A percentile compares a stretch with the other conserved stretches of the same genome.
phyloP scores from a whole-genome alignment of 2,329 filamentous ascomycete species.

The Neopestalotiopsis sp. region DNA sequence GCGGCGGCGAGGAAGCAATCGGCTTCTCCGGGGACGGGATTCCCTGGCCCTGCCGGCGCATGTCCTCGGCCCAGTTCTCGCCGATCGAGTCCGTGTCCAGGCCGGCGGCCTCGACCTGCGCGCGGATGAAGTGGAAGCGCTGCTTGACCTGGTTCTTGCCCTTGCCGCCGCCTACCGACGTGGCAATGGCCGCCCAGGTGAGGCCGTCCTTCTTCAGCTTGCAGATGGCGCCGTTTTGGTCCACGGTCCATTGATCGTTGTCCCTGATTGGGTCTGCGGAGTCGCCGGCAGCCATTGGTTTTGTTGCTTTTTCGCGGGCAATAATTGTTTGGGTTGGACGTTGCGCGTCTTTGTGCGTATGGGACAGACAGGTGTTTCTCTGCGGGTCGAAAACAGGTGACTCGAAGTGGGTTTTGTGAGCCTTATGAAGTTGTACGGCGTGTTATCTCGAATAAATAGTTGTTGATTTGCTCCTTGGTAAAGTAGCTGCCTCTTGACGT shows the following conservation, averaged over 20 bases:
- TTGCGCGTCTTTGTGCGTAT: too few species aligned
- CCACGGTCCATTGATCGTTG: conserved; percentile 22
- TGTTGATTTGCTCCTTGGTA: too few species aligned
- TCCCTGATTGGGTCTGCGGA: neutral
- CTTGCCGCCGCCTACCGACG: conserved; percentile 17
- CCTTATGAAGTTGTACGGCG: too few species aligned
- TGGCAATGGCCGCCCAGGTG: conserved; percentile 24
- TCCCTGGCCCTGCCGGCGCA: conserved; percentile 2
- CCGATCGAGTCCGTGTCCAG: conserved; percentile 2
- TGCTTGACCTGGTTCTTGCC: conserved; percentile 19
- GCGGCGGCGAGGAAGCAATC: neutral
- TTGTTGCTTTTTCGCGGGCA: neutral
- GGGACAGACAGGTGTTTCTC: too few species aligned
- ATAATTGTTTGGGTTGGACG: too few species aligned
- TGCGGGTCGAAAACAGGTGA: too few species aligned
- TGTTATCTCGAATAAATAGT: too few species aligned
- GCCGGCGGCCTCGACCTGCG: neutral
- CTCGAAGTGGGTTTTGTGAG: too few species aligned
- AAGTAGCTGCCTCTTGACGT: neutral
- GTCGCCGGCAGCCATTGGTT: neutral
- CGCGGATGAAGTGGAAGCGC: conserved; percentile 21
- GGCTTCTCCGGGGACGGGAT: conserved; percentile 4
- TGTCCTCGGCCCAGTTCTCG: conserved; percentile 16
- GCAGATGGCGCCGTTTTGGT: conserved; percentile 27
- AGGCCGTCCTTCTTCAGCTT: conserved; percentile 20